Conservation (phyloP, 352 stramenopile species). For the Phytophthora niederhauseri region DNA sequence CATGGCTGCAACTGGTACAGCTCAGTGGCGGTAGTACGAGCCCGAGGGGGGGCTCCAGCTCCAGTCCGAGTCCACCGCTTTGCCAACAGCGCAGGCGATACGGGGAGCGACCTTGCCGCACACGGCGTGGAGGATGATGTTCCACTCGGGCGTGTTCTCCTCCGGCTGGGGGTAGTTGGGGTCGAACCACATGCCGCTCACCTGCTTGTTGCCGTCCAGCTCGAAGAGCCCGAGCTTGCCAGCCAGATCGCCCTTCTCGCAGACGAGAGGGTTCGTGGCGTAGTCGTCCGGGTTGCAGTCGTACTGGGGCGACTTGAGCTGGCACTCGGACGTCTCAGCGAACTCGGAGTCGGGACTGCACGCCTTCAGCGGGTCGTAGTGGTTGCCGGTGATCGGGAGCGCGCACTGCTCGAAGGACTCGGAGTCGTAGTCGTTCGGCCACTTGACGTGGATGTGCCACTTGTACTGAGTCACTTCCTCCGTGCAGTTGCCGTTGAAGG, state of each 20-base stretch:
- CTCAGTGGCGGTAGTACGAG: slow-evolving; percentile 1
- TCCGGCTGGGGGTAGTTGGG: slow-evolving; percentile 40
- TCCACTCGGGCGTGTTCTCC: slow-evolving; percentile 52
- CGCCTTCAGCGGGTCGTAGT: slow-evolving; percentile 63
- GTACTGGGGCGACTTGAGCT: slow-evolving; percentile 44
- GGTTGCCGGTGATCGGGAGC: slow-evolving; percentile 47
- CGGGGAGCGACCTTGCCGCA: slow-evolving; percentile 43
- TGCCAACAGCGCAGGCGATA: slow-evolving; percentile 50
- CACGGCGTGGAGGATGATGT: slow-evolving; percentile 53
- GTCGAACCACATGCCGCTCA: slow-evolving; percentile 28
- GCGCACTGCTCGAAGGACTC: slow-evolving; percentile 50
- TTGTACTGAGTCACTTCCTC: slow-evolving; percentile 44
- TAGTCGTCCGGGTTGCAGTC: slow-evolving; percentile 52
- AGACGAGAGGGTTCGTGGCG: slow-evolving; percentile 38
- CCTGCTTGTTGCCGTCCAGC: slow-evolving; percentile 31
- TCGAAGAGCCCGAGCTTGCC: slow-evolving; percentile 56
- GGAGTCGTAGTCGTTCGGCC: slow-evolving; percentile 33
- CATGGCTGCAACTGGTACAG: background rate
- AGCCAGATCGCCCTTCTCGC: slow-evolving; percentile 63
- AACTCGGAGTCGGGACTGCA: slow-evolving; percentile 62
- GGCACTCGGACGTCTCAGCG: slow-evolving; percentile 42
- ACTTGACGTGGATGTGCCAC: slow-evolving; percentile 70
- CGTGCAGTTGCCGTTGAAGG: slow-evolving; percentile 50
- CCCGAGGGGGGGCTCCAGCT: slow-evolving; percentile 4
- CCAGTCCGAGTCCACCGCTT: slow-evolving; percentile 18